A percentile compares a stretch with the other conserved stretches of the same genome.
These are phyloP conservation scores for Ophiostoma montium DNA, from an alignment of 2,329 filamentous ascomycete genomes.

Conservation along the genomic window DNA sequence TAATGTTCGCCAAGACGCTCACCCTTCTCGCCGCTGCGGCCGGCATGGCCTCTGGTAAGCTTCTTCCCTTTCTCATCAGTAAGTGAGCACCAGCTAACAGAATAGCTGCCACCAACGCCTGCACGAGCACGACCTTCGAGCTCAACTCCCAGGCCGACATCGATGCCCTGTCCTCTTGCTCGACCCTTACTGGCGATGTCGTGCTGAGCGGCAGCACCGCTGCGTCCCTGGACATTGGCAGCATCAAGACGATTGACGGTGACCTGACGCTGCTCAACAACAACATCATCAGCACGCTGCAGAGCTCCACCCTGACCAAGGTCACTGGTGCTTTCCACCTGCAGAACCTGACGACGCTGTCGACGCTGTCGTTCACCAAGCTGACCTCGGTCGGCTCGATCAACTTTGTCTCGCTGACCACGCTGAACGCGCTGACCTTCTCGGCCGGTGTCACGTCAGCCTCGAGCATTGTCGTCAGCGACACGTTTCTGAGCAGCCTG, in stretches of 20 bases:
- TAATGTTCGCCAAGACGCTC: slow-evolving; percentile 30
- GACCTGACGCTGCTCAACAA: slow-evolving; percentile 47
- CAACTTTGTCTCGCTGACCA: slow-evolving; percentile 57
- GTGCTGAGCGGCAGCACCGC: slow-evolving; percentile 43
- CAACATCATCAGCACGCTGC: slow-evolving; percentile 45
- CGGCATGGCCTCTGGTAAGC: slow-evolving; percentile 26
- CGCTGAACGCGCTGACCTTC: slow-evolving; percentile 34
- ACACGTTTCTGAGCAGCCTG: slow-evolving; percentile 70
- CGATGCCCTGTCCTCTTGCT: slow-evolving; percentile 45
- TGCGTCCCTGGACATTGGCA: slow-evolving; percentile 47
- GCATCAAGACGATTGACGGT: slow-evolving; percentile 41
- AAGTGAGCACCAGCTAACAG: neutral
- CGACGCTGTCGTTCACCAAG: slow-evolving; percentile 48
- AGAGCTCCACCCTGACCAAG: slow-evolving; percentile 42
- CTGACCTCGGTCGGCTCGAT: slow-evolving; percentile 55
- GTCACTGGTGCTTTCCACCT: slow-evolving; percentile 62
- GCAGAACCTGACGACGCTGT: slow-evolving; percentile 53
- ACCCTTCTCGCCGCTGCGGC: slow-evolving; percentile 27
- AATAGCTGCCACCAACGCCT: slow-evolving; percentile 12
- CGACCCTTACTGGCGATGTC: slow-evolving; percentile 54
- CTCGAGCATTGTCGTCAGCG: slow-evolving; percentile 57
- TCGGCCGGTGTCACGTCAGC: slow-evolving; percentile 48
- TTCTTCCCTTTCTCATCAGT: no score
- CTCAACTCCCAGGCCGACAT: slow-evolving; percentile 52
- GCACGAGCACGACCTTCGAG: slow-evolving; percentile 29